A percentile compares a stretch with the other conserved stretches of the same genome.
phyloP scores from a whole-genome alignment of 2,329 filamentous ascomycete species.

The Fusarium nygamai region DNA sequence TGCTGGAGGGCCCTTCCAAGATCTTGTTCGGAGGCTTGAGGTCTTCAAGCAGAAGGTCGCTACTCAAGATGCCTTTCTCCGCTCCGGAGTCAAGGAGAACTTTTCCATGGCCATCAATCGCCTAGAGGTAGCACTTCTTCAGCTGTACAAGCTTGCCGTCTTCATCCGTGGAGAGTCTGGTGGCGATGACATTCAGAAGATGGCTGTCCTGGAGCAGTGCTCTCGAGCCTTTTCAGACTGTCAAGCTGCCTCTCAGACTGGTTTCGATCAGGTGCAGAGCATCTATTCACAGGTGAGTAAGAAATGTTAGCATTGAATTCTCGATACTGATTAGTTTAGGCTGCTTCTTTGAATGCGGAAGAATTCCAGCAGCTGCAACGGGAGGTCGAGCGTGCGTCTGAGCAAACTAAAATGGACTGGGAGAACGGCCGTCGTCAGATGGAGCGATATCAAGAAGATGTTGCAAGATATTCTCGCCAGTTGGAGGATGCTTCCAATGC shows the following conservation, averaged over 20 bases:
- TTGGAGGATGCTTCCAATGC: background rate
- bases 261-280: background rate
- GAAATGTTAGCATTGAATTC: rapidly evolving
- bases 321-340: background rate
- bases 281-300: background rate
- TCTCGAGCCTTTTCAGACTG: background rate
- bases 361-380: background rate
- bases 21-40: too few species aligned
- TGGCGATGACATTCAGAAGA: background rate
- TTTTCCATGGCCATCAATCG: too few species aligned
- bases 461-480: background rate
- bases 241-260: background rate
- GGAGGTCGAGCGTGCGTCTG: background rate
- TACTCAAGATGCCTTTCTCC: too few species aligned
- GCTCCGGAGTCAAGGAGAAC: too few species aligned
- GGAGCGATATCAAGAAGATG: background rate
- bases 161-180: background rate
- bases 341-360: background rate
- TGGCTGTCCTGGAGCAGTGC: background rate
- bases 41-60: too few species aligned
- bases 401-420: background rate
- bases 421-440: background rate
- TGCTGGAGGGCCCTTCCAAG: too few species aligned
- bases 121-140: background rate
- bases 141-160: background rate